Conservation (phyloP, 2,329 filamentous ascomycete genomes). For the Pseudogymnoascus pannorum region DNA sequence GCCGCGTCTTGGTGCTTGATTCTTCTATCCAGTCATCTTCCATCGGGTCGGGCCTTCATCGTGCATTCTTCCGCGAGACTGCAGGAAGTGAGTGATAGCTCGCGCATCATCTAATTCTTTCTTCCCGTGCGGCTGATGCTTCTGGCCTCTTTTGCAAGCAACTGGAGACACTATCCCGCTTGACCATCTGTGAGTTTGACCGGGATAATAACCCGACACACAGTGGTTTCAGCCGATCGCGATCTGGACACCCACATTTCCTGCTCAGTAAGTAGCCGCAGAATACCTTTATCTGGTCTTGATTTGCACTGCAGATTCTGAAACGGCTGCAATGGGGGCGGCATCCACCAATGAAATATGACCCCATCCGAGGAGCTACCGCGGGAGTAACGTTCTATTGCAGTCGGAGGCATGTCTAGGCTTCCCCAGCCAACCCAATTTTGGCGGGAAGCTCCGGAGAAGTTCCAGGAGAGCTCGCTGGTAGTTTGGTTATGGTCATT, state of each 20-base stretch:
- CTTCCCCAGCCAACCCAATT: background rate
- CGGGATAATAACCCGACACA: background rate
- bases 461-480: background rate
- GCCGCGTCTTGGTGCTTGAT: background rate
- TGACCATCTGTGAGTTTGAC: background rate
- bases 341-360: background rate
- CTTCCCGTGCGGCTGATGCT: background rate
- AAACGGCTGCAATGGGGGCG: background rate
- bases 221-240: background rate
- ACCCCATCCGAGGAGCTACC: background rate
- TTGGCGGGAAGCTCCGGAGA: background rate
- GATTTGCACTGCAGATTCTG: background rate
- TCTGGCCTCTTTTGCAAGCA: background rate
- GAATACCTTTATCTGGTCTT: background rate
- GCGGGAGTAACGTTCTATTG: background rate
- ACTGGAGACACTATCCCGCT: background rate
- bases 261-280: background rate
- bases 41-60: background rate
- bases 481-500: background rate
- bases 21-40: background rate
- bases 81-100: background rate
- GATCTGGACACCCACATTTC: background rate
- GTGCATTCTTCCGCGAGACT: background rate
- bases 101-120: background rate
- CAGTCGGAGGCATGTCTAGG: background rate